phyloP scores from a whole-genome alignment of 1,284 basidiomycete genomes.

The Athelia sp. region DNA sequence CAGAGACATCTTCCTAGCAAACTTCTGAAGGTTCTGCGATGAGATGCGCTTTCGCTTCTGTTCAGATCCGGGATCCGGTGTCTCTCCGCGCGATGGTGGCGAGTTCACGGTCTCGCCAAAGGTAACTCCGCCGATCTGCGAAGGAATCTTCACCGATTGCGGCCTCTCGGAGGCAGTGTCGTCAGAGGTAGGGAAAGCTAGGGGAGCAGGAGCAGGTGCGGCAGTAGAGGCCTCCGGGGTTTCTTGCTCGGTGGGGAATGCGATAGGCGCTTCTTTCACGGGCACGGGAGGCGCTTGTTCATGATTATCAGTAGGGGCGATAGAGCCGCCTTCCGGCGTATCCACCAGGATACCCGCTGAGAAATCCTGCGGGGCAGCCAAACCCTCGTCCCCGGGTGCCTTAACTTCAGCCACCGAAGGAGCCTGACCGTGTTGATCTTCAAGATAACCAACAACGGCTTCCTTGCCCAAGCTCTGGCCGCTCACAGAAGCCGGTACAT shows the following conservation, averaged over 20 bases:
- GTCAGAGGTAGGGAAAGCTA: conserved; percentile 40
- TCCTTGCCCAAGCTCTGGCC: conserved; percentile 4
- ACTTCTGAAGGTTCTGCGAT: conserved; percentile 77
- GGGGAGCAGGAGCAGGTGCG: conserved; percentile 15
- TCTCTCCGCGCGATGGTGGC: conserved; percentile 41
- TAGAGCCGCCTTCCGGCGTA: conserved; percentile 6
- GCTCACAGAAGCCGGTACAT: conserved; percentile 16
- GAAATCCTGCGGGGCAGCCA: conserved; percentile 5
- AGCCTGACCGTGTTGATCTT: conserved; percentile 1
- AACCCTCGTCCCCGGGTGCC: conserved; percentile 9
- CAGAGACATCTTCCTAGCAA: conserved; percentile 69
- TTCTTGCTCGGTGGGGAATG: conserved; percentile 20
- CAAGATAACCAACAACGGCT: neutral
- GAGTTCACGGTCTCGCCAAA: conserved; percentile 43
- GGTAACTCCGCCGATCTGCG: conserved; percentile 35
- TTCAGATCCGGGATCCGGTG: conserved; percentile 67
- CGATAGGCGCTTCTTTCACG: conserved; percentile 13
- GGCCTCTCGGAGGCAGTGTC: conserved; percentile 14
- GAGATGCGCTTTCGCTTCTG: conserved; percentile 73
- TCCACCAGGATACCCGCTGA: neutral
- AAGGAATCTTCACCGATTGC: conserved; percentile 16
- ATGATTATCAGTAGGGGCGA: conserved; percentile 4
- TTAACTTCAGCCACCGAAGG: conserved; percentile 2
- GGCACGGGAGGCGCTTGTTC: conserved; percentile 3
- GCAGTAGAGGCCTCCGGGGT: conserved; percentile 2